A percentile compares a stretch with the other conserved stretches of the same genome.
phyloP scores from a whole-genome alignment of 2,329 filamentous ascomycete genomes.

The Corinectria fuckeliana region DNA sequence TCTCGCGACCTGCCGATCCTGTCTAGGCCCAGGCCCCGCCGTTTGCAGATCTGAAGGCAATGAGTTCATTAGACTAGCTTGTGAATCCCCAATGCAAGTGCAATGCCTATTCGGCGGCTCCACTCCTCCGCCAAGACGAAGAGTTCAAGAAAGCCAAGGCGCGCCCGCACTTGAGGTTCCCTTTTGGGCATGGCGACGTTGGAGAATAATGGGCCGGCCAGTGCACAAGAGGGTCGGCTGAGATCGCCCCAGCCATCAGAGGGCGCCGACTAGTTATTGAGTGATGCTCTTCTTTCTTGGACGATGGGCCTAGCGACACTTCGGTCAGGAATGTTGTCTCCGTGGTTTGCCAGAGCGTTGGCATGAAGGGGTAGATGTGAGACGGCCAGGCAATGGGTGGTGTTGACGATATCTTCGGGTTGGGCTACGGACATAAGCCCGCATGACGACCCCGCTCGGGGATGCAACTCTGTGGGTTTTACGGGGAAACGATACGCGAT shows the following conservation, averaged over 20 bases:
- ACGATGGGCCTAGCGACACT: neutral
- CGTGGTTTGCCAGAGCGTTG: neutral
- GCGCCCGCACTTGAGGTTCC: neutral
- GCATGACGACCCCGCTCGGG: slow-evolving; percentile 24
- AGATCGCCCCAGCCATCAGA: neutral
- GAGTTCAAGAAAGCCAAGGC: neutral
- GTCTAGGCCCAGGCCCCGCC: neutral
- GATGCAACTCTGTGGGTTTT: slow-evolving; percentile 26
- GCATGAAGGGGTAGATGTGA: neutral
- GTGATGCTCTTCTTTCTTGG: neutral
- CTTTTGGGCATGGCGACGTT: neutral
- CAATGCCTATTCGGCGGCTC: neutral
- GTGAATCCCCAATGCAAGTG: neutral
- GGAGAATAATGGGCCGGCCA: neutral
- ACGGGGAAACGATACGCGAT: slow-evolving; percentile 30
- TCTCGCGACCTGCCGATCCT: neutral
- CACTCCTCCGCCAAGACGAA: neutral
- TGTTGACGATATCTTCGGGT: slow-evolving; percentile 18
- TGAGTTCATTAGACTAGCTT: neutral
- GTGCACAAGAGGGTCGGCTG: neutral
- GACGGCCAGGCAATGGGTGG: slow-evolving; percentile 2
- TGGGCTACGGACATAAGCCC: slow-evolving; percentile 15
- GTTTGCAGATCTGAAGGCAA: neutral
- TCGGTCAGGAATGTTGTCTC: neutral
- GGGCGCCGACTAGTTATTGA: neutral